Evolutionary conservation across 2,329 filamentous ascomycete genomes (phyloP), one percentile per base, ranked within the genome.

Genomic region (Phyllosticta ampelicida): DNA sequence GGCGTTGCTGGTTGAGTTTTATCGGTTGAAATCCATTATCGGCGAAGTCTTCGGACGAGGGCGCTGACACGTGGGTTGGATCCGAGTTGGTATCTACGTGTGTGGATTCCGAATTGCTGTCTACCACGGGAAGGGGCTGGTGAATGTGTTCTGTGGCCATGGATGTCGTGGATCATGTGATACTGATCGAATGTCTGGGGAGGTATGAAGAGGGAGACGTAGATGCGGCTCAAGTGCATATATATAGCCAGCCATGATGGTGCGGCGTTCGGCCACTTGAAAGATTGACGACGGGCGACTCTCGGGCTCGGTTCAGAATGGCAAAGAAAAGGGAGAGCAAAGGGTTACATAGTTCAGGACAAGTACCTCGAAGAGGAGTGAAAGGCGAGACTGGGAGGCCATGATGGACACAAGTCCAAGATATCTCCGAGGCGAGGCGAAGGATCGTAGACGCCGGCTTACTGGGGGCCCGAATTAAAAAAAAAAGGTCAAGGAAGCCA

Each of bases 21-120:
- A 60, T 60, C 36, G 58, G 58, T 28, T 29, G 50, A 26, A 60
- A 60, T 51, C 54, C 58, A 13, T 53, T 55, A 18, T 59, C 30
- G 19, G 57, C 30, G 21, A 59, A 55, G 30, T 59, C 57, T 21
- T 55, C 48, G 30, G 53, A 13, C 2, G 20, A 19, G 20, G 21
- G 20, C 9, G 21, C 51, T 28, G 20, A 21, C 51, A 53, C 30
- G 29, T 59, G 53, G 21, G 53, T 59, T 9, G 53, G 36, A 48
- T 58, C 55, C 36, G 36, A 44, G 36, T 44, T 18, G 36, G 11
- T n/a, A 44, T 44, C 36, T 16, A 44, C 36, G 36, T 18, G n/a
- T 44, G 36, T 44, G 36, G 36, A 44, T 44, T 44, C 36, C 13
- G 36, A 44, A n/a, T 44, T 44, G 36, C n/a, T 44, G 36, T 44